Percentiles rank a stretch among this genome's conserved stretches.
phyloP scores from a whole-genome alignment of 371 early-diverging fungal species.

The Chytridium lagenaria region DNA sequence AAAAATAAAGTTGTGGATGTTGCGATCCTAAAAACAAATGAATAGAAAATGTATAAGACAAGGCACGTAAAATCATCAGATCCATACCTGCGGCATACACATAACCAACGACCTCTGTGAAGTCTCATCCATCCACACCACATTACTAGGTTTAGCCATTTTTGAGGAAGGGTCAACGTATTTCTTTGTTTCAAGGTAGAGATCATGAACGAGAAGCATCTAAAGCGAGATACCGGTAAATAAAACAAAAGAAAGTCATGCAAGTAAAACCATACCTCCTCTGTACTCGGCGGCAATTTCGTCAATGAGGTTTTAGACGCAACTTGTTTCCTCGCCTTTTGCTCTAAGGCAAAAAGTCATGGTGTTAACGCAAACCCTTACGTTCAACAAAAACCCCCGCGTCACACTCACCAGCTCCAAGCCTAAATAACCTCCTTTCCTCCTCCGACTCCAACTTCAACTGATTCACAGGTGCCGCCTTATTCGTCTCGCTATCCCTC shows the following conservation, averaged over 20 bases:
- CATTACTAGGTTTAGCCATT: slow-evolving; percentile 55
- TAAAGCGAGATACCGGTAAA: slow-evolving; percentile 8
- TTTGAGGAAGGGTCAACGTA: slow-evolving; percentile 33
- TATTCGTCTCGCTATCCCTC: slow-evolving; percentile 72
- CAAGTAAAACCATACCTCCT: slow-evolving; percentile 65
- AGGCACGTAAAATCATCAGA: background rate
- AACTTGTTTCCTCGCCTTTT: slow-evolving; percentile 71
- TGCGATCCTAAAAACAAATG: slow-evolving; percentile 67
- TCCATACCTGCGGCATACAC: slow-evolving; percentile 70
- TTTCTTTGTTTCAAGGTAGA: slow-evolving; percentile 62
- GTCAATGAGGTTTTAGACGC: slow-evolving; percentile 63
- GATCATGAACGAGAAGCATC: slow-evolving; percentile 72
- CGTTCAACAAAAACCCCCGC: slow-evolving; percentile 1
- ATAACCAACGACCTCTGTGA: slow-evolving; percentile 71
- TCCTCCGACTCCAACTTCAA: slow-evolving; percentile 72
- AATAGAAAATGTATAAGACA: background rate
- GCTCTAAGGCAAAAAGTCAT: slow-evolving; percentile 45
- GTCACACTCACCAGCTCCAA: slow-evolving; percentile 64
- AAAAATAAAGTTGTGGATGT: slow-evolving; percentile 93
- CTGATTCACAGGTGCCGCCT: slow-evolving; percentile 75
- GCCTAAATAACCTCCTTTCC: slow-evolving; percentile 73
- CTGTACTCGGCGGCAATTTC: slow-evolving; percentile 78
- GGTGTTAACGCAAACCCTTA: too few relatives aligned
- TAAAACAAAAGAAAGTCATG: background rate
- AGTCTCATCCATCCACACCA: slow-evolving; percentile 85